A percentile compares a stretch with the other conserved stretches of the same genome.
Evolutionary conservation across 2,329 filamentous ascomycete species (phyloP).

Genomic region (Mycosphaerella sp.): DNA sequence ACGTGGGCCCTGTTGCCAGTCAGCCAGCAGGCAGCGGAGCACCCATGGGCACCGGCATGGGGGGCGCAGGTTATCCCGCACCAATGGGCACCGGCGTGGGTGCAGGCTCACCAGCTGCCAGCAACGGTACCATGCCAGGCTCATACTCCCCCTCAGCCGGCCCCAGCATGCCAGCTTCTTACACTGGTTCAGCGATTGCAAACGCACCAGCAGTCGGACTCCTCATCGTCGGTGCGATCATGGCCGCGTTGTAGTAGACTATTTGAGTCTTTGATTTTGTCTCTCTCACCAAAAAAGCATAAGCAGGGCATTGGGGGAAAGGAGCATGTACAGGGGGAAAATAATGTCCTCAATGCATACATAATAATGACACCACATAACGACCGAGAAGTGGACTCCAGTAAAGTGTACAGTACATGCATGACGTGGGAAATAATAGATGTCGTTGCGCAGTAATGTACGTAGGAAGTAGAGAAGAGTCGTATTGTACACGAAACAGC

Average conservation of each 20-base stretch:
- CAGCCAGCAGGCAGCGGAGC: background rate
- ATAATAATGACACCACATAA: background rate
- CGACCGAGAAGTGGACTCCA: background rate
- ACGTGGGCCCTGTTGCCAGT: slow-evolving; percentile 1
- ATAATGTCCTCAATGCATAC: background rate
- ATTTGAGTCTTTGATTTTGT: background rate
- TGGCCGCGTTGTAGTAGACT: background rate
- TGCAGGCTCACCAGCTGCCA: background rate
- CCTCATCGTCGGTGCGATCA: slow-evolving; percentile 4
- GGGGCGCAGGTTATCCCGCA: background rate
- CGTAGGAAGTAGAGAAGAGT: background rate
- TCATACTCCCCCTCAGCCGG: background rate
- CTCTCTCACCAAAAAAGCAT: background rate
- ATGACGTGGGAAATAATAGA: background rate
- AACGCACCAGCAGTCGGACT: slow-evolving; percentile 6
- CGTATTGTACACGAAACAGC: too few relatives aligned
- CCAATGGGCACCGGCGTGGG: background rate
- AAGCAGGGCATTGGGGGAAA: background rate
- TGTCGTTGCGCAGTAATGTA: background rate
- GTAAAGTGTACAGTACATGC: background rate
- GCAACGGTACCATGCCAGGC: background rate
- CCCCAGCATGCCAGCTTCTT: background rate
- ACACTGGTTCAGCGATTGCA: slow-evolving; percentile 3
- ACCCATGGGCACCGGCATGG: background rate
- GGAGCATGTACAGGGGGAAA: background rate